Percentiles rank a stretch among this genome's conserved stretches.
Evolutionary conservation across 1,284 basidiomycete genomes (phyloP).

Genomic region (Waitea zeae): DNA sequence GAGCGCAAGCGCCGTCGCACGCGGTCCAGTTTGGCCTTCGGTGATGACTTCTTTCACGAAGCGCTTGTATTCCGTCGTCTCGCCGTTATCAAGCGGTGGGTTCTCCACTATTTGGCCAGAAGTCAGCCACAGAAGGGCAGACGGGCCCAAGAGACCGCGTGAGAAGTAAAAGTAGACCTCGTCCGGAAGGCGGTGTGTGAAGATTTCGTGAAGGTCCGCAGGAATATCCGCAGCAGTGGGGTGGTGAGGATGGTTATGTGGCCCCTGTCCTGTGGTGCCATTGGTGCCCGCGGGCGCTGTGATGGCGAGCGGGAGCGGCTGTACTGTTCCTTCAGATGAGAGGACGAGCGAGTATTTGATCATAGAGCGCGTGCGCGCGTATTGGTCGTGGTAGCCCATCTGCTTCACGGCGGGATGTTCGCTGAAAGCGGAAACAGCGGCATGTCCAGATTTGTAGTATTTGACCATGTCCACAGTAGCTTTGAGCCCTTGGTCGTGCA

Average conservation of each 20-base stretch:
- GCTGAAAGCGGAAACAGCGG: constrained; percentile 60
- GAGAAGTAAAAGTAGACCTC: constrained; percentile 96
- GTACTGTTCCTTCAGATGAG: constrained; percentile 77
- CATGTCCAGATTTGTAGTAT: constrained; percentile 75
- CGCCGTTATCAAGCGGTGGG: constrained; percentile 88
- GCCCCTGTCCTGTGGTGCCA: too few relatives aligned
- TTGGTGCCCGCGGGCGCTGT: constrained; percentile 28
- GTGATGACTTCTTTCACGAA: constrained; percentile 95
- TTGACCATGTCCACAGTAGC: constrained; percentile 80
- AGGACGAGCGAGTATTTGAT: constrained; percentile 88
- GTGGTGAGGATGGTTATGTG: constrained; percentile 47
- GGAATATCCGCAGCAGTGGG: constrained; percentile 80
- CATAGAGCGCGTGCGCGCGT: constrained; percentile 81
- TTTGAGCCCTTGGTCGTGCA: constrained; percentile 66
- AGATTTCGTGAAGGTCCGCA: constrained; percentile 85
- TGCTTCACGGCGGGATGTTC: constrained; percentile 68
- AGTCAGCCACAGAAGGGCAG: constrained; percentile 83
- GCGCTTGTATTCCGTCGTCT: constrained; percentile 84
- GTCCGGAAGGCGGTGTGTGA: constrained; percentile 88
- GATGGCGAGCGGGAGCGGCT: constrained; percentile 76
- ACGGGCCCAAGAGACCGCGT: constrained; percentile 75
- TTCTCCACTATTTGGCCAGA: constrained; percentile 73
- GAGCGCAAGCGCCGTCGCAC: constrained; percentile 79
- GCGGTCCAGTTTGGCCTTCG: constrained; percentile 80
- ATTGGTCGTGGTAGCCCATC: constrained; percentile 72